phyloP scores from a whole-genome alignment of 2,329 filamentous ascomycete species.

The Hypoxylon sp. region DNA sequence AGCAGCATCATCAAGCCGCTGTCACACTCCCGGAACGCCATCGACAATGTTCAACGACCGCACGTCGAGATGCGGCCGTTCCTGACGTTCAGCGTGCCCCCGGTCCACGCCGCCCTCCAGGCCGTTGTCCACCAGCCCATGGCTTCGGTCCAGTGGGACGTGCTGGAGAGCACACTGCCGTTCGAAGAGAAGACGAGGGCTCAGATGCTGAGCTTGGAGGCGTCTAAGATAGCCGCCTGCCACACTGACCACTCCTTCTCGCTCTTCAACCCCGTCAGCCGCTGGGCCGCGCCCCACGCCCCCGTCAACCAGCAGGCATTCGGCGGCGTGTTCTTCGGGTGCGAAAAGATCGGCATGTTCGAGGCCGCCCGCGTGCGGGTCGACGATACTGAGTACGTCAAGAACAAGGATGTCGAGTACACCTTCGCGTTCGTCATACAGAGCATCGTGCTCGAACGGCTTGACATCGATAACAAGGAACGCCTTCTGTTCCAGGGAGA shows the following conservation, averaged over 20 bases:
- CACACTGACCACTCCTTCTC: slow-evolving; percentile 64
- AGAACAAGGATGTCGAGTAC: slow-evolving; percentile 49
- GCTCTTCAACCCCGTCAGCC: slow-evolving; percentile 56
- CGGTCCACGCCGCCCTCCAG: slow-evolving; percentile 52
- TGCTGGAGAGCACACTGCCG: slow-evolving; percentile 50
- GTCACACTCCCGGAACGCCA: slow-evolving; percentile 55
- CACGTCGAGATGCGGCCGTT: slow-evolving; percentile 62
- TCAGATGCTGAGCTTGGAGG: slow-evolving; percentile 61
- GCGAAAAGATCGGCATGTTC: slow-evolving; percentile 62
- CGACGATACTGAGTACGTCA: slow-evolving; percentile 53
- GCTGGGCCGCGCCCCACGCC: slow-evolving; percentile 48
- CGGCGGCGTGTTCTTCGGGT: slow-evolving; percentile 64
- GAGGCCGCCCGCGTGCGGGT: slow-evolving; percentile 61
- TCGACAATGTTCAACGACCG: slow-evolving; percentile 56
- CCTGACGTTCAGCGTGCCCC: slow-evolving; percentile 64
- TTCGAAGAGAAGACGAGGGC: slow-evolving; percentile 54
- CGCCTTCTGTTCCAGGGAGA: slow-evolving; percentile 47
- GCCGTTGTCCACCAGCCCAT: slow-evolving; percentile 57
- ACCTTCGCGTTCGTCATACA: slow-evolving; percentile 54
- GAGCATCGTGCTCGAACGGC: slow-evolving; percentile 51
- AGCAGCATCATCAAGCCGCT: slow-evolving; percentile 41
- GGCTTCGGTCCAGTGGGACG: slow-evolving; percentile 59
- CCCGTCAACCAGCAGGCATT: slow-evolving; percentile 52
- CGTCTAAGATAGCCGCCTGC: slow-evolving; percentile 64
- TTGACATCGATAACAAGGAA: slow-evolving; percentile 27